Evolutionary conservation across 306 rosid species (phyloP).

Genomic region (Citrullus amarus): DNA sequence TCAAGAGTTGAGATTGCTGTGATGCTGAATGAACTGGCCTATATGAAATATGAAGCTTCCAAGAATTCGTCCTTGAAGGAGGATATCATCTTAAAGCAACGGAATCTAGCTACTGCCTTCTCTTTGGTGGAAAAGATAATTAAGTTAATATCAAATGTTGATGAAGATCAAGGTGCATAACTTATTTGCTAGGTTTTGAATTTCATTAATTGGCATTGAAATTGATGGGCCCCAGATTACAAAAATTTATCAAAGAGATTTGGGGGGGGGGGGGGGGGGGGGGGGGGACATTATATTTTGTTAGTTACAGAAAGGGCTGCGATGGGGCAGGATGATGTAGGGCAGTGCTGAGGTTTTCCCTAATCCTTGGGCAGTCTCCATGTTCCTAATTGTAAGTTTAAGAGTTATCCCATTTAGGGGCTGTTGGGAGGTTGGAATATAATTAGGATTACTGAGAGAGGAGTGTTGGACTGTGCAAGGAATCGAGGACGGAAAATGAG

Average conservation of each 20-base stretch:
- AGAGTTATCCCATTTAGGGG: not conserved
- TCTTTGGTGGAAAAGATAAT: constrained; percentile 80
- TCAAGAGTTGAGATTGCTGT: constrained; percentile 94
- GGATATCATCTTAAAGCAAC: constrained; percentile 43
- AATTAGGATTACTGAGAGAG: no score
- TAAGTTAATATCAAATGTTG: constrained; percentile 48
- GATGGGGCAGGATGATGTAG: not conserved
- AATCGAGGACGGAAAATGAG: no score
- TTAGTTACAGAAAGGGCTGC: not conserved
- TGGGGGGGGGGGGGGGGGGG: no score
- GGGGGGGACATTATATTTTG: not conserved
- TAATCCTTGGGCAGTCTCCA: not conserved
- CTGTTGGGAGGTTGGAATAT: no score
- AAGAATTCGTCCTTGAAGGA: constrained; percentile 41
- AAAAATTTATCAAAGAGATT: no score
- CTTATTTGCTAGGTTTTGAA: not conserved
- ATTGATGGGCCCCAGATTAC: not conserved
- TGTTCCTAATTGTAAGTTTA: not conserved
- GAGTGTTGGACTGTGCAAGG: no score
- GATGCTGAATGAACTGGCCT: constrained; percentile 78
- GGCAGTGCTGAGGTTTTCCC: no score
- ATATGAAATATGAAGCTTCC: constrained; percentile 72
- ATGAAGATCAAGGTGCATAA: constrained; percentile 53
- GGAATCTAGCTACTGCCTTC: constrained; percentile 61
- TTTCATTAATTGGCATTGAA: not conserved